Conservation (phyloP, 1,139 yeast genomes). For the Maudiozyma humilis region DNA sequence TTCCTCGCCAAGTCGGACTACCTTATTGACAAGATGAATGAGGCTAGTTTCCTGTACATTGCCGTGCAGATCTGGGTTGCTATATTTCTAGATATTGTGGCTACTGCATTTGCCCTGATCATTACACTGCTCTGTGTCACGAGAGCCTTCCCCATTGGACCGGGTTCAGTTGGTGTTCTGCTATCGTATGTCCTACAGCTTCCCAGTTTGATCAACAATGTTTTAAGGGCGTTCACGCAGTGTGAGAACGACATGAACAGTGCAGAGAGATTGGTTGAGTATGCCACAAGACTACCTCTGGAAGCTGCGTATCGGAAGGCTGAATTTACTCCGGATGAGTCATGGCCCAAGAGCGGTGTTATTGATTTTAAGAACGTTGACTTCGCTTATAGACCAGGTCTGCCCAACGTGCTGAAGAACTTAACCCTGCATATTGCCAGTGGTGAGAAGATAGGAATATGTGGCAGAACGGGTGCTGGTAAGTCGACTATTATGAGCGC, state of each 20-base stretch:
- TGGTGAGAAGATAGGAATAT: slow-evolving; percentile 48
- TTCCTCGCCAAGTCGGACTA: slow-evolving; percentile 45
- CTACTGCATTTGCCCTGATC: slow-evolving; percentile 39
- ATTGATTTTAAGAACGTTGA: slow-evolving; percentile 51
- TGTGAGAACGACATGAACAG: slow-evolving; percentile 80
- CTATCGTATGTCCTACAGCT: slow-evolving; percentile 53
- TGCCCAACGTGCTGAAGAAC: slow-evolving; percentile 63
- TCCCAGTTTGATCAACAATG: slow-evolving; percentile 44
- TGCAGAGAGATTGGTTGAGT: slow-evolving; percentile 69
- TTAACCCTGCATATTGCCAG: slow-evolving; percentile 42
- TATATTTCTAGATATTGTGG: slow-evolving; percentile 50
- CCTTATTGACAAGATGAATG: slow-evolving; percentile 56
- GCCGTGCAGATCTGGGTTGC: slow-evolving; percentile 78
- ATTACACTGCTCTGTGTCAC: slow-evolving; percentile 56
- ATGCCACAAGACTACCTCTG: slow-evolving; percentile 59
- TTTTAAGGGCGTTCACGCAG: slow-evolving; percentile 51
- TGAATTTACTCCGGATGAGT: slow-evolving; percentile 46
- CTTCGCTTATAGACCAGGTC: slow-evolving; percentile 64
- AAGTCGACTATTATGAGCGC: slow-evolving; percentile 54
- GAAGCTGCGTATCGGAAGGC: slow-evolving; percentile 51
- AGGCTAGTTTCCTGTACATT: slow-evolving; percentile 57
- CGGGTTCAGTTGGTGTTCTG: slow-evolving; percentile 69
- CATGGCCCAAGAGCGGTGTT: slow-evolving; percentile 56
- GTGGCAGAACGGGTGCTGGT: slow-evolving; percentile 64
- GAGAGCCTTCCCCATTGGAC: slow-evolving; percentile 52